Conservation (phyloP, 1,284 basidiomycete genomes). For the Leccinum solheimii region DNA sequence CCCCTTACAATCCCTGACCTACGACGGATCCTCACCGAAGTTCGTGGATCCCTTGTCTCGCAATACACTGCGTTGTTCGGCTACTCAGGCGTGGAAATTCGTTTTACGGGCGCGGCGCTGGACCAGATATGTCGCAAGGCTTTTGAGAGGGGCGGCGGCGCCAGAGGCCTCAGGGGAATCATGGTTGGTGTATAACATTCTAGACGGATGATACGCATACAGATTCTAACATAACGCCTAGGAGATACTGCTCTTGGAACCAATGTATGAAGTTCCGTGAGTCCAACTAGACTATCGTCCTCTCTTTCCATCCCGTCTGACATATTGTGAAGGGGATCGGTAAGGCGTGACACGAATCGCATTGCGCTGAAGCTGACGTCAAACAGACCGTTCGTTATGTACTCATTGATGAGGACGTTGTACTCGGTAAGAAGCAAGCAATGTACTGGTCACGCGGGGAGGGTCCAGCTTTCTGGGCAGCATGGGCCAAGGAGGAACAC, state of each 20-base stretch:
- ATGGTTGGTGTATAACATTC: conserved; percentile 55
- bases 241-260: conserved; percentile 78
- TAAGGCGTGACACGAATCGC: conserved; percentile 25
- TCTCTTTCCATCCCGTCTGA: conserved; percentile 8
- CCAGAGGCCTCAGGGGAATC: conserved; percentile 84
- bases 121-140: conserved; percentile 81
- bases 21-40: conserved; percentile 88
- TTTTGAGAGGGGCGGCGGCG: conserved; percentile 81
- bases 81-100: conserved; percentile 78
- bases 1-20: conserved; percentile 76
- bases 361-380: conserved; percentile 9
- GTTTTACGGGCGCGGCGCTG: conserved; percentile 74
- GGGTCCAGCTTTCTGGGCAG: conserved; percentile 50
- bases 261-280: conserved; percentile 92
- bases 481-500: conserved; percentile 54
- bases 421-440: conserved; percentile 48
- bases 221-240: conserved; percentile 33
- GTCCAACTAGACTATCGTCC: conserved; percentile 36
- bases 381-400: conserved; percentile 61
- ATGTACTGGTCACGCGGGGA: conserved; percentile 65
- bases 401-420: conserved; percentile 57
- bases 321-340: conserved; percentile 42
- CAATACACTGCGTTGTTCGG: conserved; percentile 86
- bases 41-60: conserved; percentile 85
- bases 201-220: background rate